Evolutionary conservation across 2,329 filamentous ascomycete species (phyloP).

Genomic region (Diplodia scrobiculata): DNA sequence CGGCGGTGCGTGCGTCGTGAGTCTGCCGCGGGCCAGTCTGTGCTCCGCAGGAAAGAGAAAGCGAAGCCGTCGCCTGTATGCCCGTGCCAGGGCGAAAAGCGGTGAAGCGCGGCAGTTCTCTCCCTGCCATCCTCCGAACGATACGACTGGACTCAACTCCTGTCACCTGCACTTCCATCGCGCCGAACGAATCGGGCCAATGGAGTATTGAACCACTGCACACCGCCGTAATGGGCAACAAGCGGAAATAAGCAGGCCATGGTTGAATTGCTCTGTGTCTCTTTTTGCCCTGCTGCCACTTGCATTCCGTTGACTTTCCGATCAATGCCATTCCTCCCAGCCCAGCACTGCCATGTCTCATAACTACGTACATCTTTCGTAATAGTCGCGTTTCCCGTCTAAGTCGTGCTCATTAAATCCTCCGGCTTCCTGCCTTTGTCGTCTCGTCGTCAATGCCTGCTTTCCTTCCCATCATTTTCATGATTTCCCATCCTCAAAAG

Average conservation of each 20-base stretch:
- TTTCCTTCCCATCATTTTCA: background rate
- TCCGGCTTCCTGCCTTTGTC: constrained; percentile 4
- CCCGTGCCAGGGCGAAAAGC: background rate
- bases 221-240: background rate
- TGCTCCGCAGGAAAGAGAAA: background rate
- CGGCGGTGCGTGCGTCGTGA: constrained; percentile 3
- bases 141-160: background rate
- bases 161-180: background rate
- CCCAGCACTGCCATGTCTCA: background rate
- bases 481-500: background rate
- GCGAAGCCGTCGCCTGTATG: background rate
- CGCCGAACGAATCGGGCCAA: constrained; percentile 8
- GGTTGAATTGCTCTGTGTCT: background rate
- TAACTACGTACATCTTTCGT: constrained; percentile 8
- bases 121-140: background rate
- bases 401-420: constrained; percentile 15
- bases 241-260: background rate
- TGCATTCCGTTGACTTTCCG: background rate
- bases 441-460: constrained; percentile 15
- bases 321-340: background rate
- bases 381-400: background rate
- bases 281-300: background rate
- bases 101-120: constrained; percentile 18
- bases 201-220: background rate
- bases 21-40: background rate